Base-by-base conservation (phyloP, 805 yeast species). In the Yamadazyma akitaensis region DNA sequence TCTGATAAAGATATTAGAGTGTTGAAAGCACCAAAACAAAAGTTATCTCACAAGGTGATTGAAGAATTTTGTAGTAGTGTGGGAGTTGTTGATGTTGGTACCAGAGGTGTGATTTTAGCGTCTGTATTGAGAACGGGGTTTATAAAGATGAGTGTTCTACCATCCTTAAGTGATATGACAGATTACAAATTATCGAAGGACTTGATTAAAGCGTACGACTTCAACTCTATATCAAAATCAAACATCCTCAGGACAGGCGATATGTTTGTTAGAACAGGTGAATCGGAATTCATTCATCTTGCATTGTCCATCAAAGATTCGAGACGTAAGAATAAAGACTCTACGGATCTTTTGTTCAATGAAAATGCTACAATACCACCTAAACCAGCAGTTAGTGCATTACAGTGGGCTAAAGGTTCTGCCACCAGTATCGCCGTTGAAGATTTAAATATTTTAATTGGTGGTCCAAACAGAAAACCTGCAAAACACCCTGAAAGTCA, bases 401-500 rank as follows among this genome's bases (percentile, higher is more conserved):
- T 87, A 37, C 92, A 85, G 62, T 87, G 97, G 94, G 88, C 94
- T 6, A 80, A 84, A 53, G 97, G 97, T 2, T 68, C 63, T 38
- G 69, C 85, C 0, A 80, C 80, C 16, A 73, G 76, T 50, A 75
- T 84, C n/a, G 68, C 82, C 2, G 62, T 76, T 18, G 72, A 75
- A 1, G 96, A 88, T 51, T 70, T 94, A 43, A 84, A 85, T 48
- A 45, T 58, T 11, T 59, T 88, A 37, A 73, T 92, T 33, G 88
- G 86, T 5, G 97, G 97, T 0, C 84, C 83, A 0, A 79, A 80
- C 44, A 76, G 96, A 51, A 81, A 84, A 38, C 67, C 75, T 17
- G 72, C 84, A 1, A 82, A 80, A 57, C 73, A 75, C 44, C 69
- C 72, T 24, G 95, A 88, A 54, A 78, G 82, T 43, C 72, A 70